Evolutionary conservation across 768 basidiomycete genomes (phyloP), one percentile per base, ranked within the genome.

Genomic region (Leccinellum albellum): DNA sequence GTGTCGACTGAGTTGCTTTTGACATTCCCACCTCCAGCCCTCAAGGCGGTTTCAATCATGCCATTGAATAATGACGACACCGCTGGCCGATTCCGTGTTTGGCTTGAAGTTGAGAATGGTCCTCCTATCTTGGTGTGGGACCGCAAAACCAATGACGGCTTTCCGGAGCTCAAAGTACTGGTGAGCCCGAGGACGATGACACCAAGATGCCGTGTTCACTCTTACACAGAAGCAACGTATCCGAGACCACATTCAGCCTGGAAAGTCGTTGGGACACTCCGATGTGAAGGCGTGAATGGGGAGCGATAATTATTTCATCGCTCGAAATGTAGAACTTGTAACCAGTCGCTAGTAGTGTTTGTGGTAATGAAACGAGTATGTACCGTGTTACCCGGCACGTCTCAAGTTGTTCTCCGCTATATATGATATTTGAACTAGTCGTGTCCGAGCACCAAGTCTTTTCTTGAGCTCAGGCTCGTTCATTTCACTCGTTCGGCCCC

Each of bases 1-100:
- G 81, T 87, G n/a, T 89, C 91, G 59, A 97, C 94, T 0, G 95
- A 97, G 64, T 79, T 98, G 15, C 82, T 94, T 63, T 73, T 96
- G 33, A 97, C 95, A 1, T 98, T 98, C 71, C 89, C 93, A 12
- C 83, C 91, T 26, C 93, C 93, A 0, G 67, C 74, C 1, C 73
- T 97, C 54, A 78, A 77, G 47, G 78, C 80, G 46, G 84, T 95
- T 53, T 81, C 85, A 12, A 74, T 96, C 46, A 70, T 90, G 20
- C 94, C 95, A 20, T 76, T 86, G 53, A 89, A 85, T 64, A 68
- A 83, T 20, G 87, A 90, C 17, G 94, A 95, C 56, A 89, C 94
- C 15, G 88, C 86, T 23, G 95, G 95, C 42, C 80, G 94, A 45
- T 98, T 98, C 72, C 84, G 95, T 20, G 85, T 97, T 23, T 98